Base-by-base conservation (phyloP, 164 flowering plant species). In the Piper longum region DNA sequence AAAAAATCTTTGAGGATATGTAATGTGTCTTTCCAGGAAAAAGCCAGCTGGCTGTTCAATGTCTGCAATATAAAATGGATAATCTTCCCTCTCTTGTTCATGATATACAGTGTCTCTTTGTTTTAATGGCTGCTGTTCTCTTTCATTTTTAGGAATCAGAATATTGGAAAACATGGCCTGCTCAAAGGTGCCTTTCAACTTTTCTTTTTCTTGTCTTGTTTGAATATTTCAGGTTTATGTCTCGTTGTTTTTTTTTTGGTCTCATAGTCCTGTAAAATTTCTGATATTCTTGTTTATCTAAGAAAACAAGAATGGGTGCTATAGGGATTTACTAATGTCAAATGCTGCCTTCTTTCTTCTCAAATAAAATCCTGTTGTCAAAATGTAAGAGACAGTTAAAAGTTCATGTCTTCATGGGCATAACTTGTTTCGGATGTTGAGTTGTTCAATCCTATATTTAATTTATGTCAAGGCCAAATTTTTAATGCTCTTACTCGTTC, bases 161-260 rank as follows among this genome's bases (percentile, higher is more conserved):
- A 85, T 93, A 58, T 84, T 93, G 73, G 98, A 93, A 77, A 96
- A 88, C 70, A 85, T 93, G 44, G 71, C 91, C 60, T 73, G 69
- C 62, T 44, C 78, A 41, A 82, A 82, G 97, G 98, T 92, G 81
- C 61, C 40, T 61, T 7, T 66, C 18, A 18, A 51, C 54, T 69
- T 43, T 19, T 69, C 2, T 57, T 39, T 16, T 41, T 64, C 64
- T 4, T 43, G 13, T 67, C 58, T 45, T 7, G 60, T 26, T 45
- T 57, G 16, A 19, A 14, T 7, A 5, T 3, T 3, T 43, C 9
- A 2, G 41, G 4, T 16, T 54, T 58, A 19, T 59, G 26, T 65
- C 8, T 26, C 16, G 7, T 42, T 42, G 0, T 41, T 42, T 13
- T 61, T 41, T 4, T 4, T n/a, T n/a, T 14, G 16, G 3, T 61